These are phyloP conservation scores for Paramecium tetraurelia DNA, from an alignment of 73 alveolate species.

Conservation along the genomic window DNA sequence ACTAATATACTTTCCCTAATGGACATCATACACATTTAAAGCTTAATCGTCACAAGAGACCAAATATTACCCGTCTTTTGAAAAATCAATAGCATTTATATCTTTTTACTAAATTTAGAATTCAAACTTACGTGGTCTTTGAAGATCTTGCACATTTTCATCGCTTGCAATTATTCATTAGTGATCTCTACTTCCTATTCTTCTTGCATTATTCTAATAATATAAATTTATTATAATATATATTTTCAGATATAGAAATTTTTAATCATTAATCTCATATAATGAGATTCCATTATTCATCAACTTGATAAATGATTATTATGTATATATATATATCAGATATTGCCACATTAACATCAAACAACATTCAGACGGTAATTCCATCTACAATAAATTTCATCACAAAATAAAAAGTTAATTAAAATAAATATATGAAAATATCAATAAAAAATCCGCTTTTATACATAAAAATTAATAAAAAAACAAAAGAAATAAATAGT, in stretches of 20 bases:
- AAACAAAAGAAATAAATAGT: not conserved
- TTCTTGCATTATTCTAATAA: not conserved
- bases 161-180: not conserved
- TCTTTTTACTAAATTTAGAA: not conserved
- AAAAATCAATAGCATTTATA: not conserved
- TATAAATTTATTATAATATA: not conserved
- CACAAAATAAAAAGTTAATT: not conserved
- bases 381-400: not conserved
- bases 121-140: not conserved
- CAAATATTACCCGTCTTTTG: not conserved
- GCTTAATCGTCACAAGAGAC: not conserved
- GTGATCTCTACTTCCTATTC: not conserved
- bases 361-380: conserved; percentile 19
- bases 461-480: not conserved
- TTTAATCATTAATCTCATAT: conserved; percentile 2
- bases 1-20: not conserved
- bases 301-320: not conserved
- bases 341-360: not conserved
- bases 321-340: not conserved
- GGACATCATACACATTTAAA: not conserved
- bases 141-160: not conserved
- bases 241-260: not conserved
- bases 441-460: not conserved
- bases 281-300: not conserved
- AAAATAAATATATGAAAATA: not conserved